Conservation (phyloP, 805 yeast species). For the Ogataea angusta region DNA sequence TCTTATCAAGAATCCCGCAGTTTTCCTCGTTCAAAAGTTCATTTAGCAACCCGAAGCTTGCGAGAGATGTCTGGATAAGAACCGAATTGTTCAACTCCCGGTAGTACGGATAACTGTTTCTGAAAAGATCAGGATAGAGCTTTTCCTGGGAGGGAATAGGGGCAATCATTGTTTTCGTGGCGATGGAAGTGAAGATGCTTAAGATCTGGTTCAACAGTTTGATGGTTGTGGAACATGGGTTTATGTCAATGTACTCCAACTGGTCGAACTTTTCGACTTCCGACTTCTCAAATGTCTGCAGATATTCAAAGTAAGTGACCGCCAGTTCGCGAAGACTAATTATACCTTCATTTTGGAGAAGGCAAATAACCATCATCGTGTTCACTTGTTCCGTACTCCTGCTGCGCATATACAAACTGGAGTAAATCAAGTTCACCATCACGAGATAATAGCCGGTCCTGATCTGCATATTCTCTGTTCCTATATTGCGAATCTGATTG, state of each 20-base stretch:
- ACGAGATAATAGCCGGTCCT: slow-evolving; percentile 26
- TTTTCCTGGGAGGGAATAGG: slow-evolving; percentile 34
- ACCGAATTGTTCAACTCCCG: slow-evolving; percentile 27
- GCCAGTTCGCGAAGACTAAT: slow-evolving; percentile 31
- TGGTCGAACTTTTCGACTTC: slow-evolving; percentile 17
- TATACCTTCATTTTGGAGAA: slow-evolving; percentile 52
- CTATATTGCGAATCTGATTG: slow-evolving; percentile 15
- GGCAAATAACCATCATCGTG: slow-evolving; percentile 43
- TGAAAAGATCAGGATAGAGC: slow-evolving; percentile 38
- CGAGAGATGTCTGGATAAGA: slow-evolving; percentile 39
- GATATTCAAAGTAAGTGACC: slow-evolving; percentile 17
- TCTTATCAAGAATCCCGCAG: slow-evolving; percentile 18
- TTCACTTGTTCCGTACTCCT: slow-evolving; percentile 31
- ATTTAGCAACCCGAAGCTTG: slow-evolving; percentile 39
- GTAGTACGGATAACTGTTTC: slow-evolving; percentile 23
- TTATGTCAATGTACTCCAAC: slow-evolving; percentile 25
- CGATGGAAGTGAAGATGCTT: slow-evolving; percentile 44
- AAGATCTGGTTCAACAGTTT: slow-evolving; percentile 31
- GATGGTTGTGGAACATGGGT: slow-evolving; percentile 23
- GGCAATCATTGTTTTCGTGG: slow-evolving; percentile 34
- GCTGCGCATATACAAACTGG: slow-evolving; percentile 22
- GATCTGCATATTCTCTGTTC: slow-evolving; percentile 22
- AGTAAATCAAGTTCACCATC: slow-evolving; percentile 26
- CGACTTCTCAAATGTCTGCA: slow-evolving; percentile 23
- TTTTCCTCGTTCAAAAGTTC: slow-evolving; percentile 32